Conservation (phyloP, 1,139 yeast species). For the Blastobotrys arbuscula region DNA sequence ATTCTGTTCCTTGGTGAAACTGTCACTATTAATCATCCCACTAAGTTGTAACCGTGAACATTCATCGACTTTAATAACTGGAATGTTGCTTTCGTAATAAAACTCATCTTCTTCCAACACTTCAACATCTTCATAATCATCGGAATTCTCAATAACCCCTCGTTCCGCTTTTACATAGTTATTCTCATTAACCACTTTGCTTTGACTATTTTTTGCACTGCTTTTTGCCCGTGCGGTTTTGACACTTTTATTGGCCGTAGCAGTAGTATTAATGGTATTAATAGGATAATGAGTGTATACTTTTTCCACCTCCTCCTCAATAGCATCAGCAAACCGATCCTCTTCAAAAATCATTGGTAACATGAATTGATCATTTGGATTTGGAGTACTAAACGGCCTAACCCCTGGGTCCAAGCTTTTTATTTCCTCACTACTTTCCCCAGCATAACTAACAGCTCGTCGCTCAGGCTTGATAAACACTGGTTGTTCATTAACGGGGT, state of each 20-base stretch:
- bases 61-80: slow-evolving; percentile 3
- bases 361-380: slow-evolving; percentile 14
- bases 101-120: background rate
- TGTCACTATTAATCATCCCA: slow-evolving; percentile 27
- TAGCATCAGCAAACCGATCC: slow-evolving; percentile 36
- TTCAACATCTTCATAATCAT: slow-evolving; percentile 1
- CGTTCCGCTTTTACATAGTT: background rate
- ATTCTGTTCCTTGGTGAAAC: slow-evolving; percentile 18
- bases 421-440: slow-evolving; percentile 5
- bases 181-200: background rate
- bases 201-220: background rate
- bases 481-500: slow-evolving; percentile 13
- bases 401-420: slow-evolving; percentile 18
- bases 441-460: slow-evolving; percentile 20
- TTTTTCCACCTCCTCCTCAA: slow-evolving; percentile 33
- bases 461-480: slow-evolving; percentile 10
- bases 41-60: slow-evolving; percentile 24
- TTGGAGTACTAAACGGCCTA: slow-evolving; percentile 16
- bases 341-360: slow-evolving; percentile 38
- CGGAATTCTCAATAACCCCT: background rate
- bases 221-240: background rate
- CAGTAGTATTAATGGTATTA: background rate
- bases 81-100: background rate
- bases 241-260: background rate
- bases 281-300: slow-evolving; percentile 1